These are phyloP conservation scores for Podila epicladia DNA, from an alignment of 192 early-diverging fungal genomes.

Conservation along the genomic window DNA sequence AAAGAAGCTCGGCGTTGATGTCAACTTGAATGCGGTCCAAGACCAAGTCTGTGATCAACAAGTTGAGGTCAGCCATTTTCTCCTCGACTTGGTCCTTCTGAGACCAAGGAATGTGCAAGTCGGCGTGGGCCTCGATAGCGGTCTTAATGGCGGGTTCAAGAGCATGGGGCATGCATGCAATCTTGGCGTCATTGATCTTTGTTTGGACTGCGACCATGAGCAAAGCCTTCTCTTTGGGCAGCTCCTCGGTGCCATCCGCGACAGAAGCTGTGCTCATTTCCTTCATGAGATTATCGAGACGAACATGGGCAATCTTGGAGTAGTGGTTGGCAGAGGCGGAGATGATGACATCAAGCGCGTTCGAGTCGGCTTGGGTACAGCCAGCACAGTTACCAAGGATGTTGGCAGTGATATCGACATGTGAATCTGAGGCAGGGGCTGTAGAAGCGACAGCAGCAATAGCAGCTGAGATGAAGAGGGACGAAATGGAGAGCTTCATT, in stretches of 20 bases:
- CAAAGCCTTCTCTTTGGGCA: slow-evolving; percentile 21
- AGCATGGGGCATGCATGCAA: slow-evolving; percentile 16
- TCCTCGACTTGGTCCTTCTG: slow-evolving; percentile 24
- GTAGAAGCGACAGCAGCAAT: slow-evolving; percentile 19
- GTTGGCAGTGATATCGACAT: background rate
- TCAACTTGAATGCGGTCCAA: slow-evolving; percentile 12
- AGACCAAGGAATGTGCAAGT: slow-evolving; percentile 18
- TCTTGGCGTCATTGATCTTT: slow-evolving; percentile 32
- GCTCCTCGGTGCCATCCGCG: slow-evolving; percentile 9
- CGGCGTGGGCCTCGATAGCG: slow-evolving; percentile 3
- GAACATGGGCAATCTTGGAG: slow-evolving; percentile 4
- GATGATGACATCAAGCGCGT: slow-evolving; percentile 13
- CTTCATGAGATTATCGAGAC: slow-evolving; percentile 10
- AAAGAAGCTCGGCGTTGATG: slow-evolving; percentile 2
- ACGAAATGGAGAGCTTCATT: slow-evolving; percentile 17
- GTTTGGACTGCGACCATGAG: slow-evolving; percentile 4
- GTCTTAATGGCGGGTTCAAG: slow-evolving; percentile 11
- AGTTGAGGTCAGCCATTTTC: slow-evolving; percentile 11
- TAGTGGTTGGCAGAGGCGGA: slow-evolving; percentile 11
- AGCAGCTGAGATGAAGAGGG: slow-evolving; percentile 25
- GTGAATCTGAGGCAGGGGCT: background rate
- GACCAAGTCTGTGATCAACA: slow-evolving; percentile 4
- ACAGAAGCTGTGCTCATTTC: slow-evolving; percentile 12
- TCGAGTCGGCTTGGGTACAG: background rate
- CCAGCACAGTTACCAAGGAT: background rate